Evolutionary conservation across 1,284 basidiomycete genomes (phyloP).

Genomic region (Volvariella surrecta): DNA sequence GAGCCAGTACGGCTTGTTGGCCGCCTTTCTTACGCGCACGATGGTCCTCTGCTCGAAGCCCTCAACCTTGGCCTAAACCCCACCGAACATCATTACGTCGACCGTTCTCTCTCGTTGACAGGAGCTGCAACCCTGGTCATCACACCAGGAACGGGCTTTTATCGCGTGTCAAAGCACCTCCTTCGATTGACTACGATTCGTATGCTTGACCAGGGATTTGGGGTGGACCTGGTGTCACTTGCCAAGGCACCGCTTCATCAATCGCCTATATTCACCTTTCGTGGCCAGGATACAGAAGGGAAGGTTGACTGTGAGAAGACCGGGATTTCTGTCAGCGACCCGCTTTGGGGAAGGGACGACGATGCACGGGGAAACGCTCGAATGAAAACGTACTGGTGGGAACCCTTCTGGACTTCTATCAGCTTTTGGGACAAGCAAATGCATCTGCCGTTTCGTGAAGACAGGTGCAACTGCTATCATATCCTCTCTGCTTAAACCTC

Average conservation of each 20-base stretch:
- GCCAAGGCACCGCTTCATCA: conserved; percentile 92
- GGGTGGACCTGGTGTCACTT: conserved; percentile 84
- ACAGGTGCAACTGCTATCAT: conserved; percentile 40
- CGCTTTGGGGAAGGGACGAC: conserved; percentile 76
- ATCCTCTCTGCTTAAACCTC: conserved; percentile 9
- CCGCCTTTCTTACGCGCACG: conserved; percentile 79
- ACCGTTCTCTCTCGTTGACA: conserved; percentile 91
- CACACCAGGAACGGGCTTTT: conserved; percentile 93
- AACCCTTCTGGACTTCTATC: conserved; percentile 76
- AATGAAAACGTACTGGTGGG: conserved; percentile 71
- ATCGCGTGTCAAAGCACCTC: conserved; percentile 85
- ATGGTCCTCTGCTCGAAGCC: conserved; percentile 92
- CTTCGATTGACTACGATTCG: conserved; percentile 90
- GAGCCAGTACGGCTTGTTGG: conserved; percentile 70
- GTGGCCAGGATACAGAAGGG: conserved; percentile 38
- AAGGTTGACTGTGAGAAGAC: conserved; percentile 17
- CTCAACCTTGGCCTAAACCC: conserved; percentile 92
- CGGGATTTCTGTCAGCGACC: conserved; percentile 52
- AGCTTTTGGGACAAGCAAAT: conserved; percentile 82
- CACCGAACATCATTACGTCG: conserved; percentile 92
- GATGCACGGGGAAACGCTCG: conserved; percentile 26
- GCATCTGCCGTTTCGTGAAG: conserved; percentile 80
- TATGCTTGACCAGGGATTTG: conserved; percentile 93
- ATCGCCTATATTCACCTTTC: conserved; percentile 83
- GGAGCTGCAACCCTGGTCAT: conserved; percentile 82